Conservation (phyloP, 2,329 filamentous ascomycete genomes). For the Penicillium sp. region DNA sequence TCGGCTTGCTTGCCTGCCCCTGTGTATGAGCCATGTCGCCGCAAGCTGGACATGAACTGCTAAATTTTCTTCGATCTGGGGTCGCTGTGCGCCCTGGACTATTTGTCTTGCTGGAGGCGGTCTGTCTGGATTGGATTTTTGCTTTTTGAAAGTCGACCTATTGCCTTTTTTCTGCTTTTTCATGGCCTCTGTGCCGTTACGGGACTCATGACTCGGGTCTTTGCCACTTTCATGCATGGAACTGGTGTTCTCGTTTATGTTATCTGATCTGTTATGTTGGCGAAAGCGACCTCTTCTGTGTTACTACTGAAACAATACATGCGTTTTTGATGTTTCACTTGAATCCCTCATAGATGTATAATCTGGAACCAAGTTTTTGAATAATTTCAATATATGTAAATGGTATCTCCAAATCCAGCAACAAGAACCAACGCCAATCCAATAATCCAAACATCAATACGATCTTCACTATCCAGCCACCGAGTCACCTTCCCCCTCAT, state of each 20-base stretch:
- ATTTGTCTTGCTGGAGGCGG: constrained; percentile 21
- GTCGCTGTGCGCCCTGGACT: constrained; percentile 20
- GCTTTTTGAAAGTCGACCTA: constrained; percentile 3
- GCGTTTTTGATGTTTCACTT: constrained; percentile 13
- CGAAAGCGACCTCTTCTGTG: constrained; percentile 26
- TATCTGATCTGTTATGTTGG: constrained; percentile 27
- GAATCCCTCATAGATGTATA: not conserved
- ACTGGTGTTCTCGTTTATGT: constrained; percentile 34
- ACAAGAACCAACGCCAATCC: constrained; percentile 3
- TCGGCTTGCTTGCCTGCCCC: constrained; percentile 22
- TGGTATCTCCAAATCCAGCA: constrained; percentile 9
- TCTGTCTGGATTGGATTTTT: constrained; percentile 20
- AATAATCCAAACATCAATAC: not conserved
- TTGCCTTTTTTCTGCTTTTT: constrained; percentile 8
- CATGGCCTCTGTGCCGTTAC: constrained; percentile 15
- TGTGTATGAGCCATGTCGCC: constrained; percentile 20
- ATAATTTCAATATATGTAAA: constrained; percentile 1
- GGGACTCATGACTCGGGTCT: constrained; percentile 31
- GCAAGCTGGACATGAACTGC: constrained; percentile 24
- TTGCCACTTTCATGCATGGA: constrained; percentile 37
- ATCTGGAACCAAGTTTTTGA: not conserved
- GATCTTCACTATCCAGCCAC: constrained; percentile 8
- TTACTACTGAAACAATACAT: constrained; percentile 22
- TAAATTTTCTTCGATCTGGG: constrained; percentile 13
- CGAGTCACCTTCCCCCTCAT: constrained; percentile 15